Evolutionary conservation across 345 rosid genomes (phyloP), one percentile per base, ranked within the genome.

Genomic region (Eucalyptus pumila): DNA sequence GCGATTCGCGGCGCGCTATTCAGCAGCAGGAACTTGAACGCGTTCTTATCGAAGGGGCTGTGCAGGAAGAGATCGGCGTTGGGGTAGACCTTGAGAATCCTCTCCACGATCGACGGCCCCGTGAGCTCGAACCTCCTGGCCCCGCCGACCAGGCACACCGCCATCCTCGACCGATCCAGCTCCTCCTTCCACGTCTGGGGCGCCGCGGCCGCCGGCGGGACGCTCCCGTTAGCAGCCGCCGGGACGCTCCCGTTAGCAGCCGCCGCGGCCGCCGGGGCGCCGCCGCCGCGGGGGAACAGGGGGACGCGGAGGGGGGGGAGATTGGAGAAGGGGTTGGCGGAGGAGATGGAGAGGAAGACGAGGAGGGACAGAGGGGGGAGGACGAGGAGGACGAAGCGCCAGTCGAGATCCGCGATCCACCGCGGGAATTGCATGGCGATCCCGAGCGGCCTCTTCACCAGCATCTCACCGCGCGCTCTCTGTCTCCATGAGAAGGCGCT

Each of bases 61-160:
- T 96, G 96, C n/a, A 97, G 90, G 87, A 96, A 97, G 34, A 97
- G 94, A 93, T 97, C 99, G 1, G 99, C 93, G 49, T 96, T 95
- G 6, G 99, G 96, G 88, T 97, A 96, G 54, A 94, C 94, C 62
- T 76, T 88, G 30, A 97, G 94, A 58, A 97, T 88, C 81, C 93
- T 95, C 90, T 93, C 93, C 32, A 97, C 88, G n/a, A 97, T 96
- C 52, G 99, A 97, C 45, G 98, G 98, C 14, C 99, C 99, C 2
- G 99, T 97, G 50, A 97, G 91, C 93, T 96, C 99, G 88, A 97
- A 97, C 91, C 98, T 93, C 86, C 99, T 91, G n/a, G 99, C 99
- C 65, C 98, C 99, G 69, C 99, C 99, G 0, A 96, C 99, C 92
- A 97, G 93, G 92, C 99, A 97, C 87, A 96, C 97, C 10, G 98